Conservation (phyloP, 495 filamentous ascomycete genomes). For the Xanthoparmelia taractica region DNA sequence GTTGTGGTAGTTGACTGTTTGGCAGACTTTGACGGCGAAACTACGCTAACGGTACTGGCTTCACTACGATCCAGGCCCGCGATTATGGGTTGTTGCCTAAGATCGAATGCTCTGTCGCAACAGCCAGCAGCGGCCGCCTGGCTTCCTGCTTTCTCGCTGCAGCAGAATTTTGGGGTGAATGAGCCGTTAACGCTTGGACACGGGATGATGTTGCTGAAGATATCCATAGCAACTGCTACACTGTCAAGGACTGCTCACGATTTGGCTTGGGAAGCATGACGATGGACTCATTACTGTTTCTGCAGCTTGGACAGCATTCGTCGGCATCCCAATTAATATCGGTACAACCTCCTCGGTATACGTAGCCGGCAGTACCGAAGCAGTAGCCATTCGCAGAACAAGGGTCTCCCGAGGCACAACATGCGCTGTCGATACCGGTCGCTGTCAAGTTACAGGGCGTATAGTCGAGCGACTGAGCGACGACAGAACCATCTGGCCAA, state of each 20-base stretch:
- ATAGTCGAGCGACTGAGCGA: not conserved
- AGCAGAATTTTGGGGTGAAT: not conserved
- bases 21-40: not conserved
- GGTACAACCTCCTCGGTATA: constrained; percentile 19
- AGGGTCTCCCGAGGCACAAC: not conserved
- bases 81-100: not conserved
- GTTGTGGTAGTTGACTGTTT: not conserved
- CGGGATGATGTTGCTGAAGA: constrained; percentile 4
- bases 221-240: not conserved
- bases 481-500: not conserved
- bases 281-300: not conserved
- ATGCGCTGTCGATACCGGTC: constrained; percentile 6
- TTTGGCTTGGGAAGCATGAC: not conserved
- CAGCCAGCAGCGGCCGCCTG: not conserved
- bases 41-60: not conserved
- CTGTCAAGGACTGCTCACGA: not conserved
- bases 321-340: constrained; percentile 3
- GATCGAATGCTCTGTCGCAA: not conserved
- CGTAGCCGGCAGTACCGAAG: not conserved
- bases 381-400: constrained; percentile 12
- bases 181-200: not conserved
- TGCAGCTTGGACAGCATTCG: constrained; percentile 2
- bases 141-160: not conserved
- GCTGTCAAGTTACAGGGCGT: not conserved
- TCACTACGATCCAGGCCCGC: not conserved